Conservation (phyloP, 2,329 filamentous ascomycete genomes). For the Escovopsis sp. region DNA sequence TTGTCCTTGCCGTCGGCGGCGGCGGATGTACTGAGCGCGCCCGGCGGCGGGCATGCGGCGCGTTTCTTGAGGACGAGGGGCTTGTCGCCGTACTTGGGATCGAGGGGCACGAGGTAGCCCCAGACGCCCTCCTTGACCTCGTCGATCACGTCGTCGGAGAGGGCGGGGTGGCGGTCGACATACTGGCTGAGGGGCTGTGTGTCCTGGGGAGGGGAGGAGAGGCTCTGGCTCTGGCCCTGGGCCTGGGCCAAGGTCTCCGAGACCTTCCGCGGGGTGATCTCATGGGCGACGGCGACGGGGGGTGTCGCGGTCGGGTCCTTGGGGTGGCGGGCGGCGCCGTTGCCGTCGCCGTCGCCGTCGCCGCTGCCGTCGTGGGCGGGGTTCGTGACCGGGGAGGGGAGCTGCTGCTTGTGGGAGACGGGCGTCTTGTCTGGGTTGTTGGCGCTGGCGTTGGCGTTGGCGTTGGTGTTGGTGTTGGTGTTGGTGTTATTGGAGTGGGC, state of each 20-base stretch:
- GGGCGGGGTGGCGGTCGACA: constrained; percentile 52
- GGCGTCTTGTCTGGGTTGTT: constrained; percentile 41
- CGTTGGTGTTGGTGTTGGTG: too few relatives aligned
- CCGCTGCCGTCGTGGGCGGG: not conserved
- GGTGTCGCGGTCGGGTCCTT: constrained; percentile 64
- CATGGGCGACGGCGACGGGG: constrained; percentile 42
- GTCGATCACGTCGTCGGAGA: constrained; percentile 73
- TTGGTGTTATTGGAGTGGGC: constrained; percentile 42
- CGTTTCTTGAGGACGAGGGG: constrained; percentile 62
- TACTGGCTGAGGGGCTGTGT: constrained; percentile 53
- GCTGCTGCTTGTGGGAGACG: constrained; percentile 47
- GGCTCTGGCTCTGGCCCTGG: constrained; percentile 24
- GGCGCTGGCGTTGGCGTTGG: too few relatives aligned
- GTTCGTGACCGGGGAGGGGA: constrained; percentile 70
- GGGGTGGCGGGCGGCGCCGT: constrained; percentile 34
- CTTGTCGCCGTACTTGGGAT: constrained; percentile 50
- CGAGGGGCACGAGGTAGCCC: constrained; percentile 83
- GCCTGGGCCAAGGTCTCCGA: constrained; percentile 30
- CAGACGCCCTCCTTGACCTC: constrained; percentile 77
- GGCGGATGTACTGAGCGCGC: constrained; percentile 19
- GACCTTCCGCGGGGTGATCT: constrained; percentile 35
- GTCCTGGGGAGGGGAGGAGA: constrained; percentile 51
- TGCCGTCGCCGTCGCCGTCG: constrained; percentile 17
- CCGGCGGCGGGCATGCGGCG: constrained; percentile 49
- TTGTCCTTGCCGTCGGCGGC: constrained; percentile 19